Conservation (phyloP, 2,329 filamentous ascomycete genomes). For the Seiridium unicorne region DNA sequence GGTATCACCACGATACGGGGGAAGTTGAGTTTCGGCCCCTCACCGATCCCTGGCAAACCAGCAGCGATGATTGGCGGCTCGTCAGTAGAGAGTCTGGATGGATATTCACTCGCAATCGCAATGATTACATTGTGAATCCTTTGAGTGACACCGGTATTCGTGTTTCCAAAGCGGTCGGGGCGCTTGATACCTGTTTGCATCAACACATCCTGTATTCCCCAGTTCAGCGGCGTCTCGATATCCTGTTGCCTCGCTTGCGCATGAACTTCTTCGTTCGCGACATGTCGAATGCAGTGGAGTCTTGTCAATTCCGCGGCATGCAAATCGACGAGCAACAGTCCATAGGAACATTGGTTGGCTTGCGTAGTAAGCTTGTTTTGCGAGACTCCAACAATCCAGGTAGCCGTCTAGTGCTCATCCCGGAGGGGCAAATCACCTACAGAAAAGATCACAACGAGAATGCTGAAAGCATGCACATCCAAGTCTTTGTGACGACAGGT, state of each 20-base stretch:
- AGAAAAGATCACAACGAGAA: neutral
- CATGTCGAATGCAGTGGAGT: neutral
- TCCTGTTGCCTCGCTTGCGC: neutral
- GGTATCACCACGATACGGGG: neutral
- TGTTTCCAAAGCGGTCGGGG: conserved; percentile 7
- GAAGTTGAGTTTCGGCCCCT: neutral
- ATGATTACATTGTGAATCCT: neutral
- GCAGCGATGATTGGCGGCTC: neutral
- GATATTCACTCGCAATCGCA: neutral
- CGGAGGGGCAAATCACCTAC: neutral
- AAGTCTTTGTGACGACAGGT: neutral
- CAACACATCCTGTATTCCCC: neutral
- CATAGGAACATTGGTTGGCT: neutral
- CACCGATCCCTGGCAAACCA: neutral
- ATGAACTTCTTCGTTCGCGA: neutral
- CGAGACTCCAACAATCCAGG: neutral
- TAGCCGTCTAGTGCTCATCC: neutral
- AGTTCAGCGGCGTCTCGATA: neutral
- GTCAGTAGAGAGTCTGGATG: neutral
- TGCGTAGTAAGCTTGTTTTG: neutral
- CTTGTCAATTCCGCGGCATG: neutral
- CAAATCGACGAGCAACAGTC: neutral
- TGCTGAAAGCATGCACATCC: neutral
- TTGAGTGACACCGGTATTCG: conserved; percentile 6
- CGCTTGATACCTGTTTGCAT: conserved; percentile 38